phyloP scores from a whole-genome alignment of 2,329 filamentous ascomycete genomes.

The Colletotrichum ledebouriae region DNA sequence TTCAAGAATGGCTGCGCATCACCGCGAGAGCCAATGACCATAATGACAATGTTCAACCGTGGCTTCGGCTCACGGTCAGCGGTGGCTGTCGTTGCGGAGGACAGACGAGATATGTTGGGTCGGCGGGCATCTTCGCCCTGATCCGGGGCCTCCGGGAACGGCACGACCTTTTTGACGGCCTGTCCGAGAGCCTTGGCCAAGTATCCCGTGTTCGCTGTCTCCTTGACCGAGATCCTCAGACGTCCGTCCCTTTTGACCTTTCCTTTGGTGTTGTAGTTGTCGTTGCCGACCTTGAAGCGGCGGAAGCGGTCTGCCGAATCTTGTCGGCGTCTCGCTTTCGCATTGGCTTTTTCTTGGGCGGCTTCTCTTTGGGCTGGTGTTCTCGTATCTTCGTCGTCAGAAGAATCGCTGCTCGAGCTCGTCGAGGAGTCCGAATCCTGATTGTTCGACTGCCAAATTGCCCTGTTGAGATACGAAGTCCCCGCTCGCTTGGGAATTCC shows the following conservation, averaged over 20 bases:
- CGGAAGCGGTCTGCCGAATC: slow-evolving; percentile 56
- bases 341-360: slow-evolving; percentile 17
- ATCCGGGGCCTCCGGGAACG: slow-evolving; percentile 49
- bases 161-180: slow-evolving; percentile 67
- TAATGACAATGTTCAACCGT: slow-evolving; percentile 82
- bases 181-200: slow-evolving; percentile 79
- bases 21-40: slow-evolving; percentile 85
- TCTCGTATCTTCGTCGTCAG: slow-evolving; percentile 45
- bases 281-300: slow-evolving; percentile 72
- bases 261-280: slow-evolving; percentile 74
- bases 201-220: slow-evolving; percentile 77
- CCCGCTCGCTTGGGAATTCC: slow-evolving; percentile 45
- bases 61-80: slow-evolving; percentile 55
- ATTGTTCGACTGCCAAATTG: slow-evolving; percentile 44
- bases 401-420: slow-evolving; percentile 46
- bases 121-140: slow-evolving; percentile 43
- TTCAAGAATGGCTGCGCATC: slow-evolving; percentile 86
- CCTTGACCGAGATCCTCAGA: slow-evolving; percentile 78
- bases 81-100: slow-evolving; percentile 51
- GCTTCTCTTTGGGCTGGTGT: slow-evolving; percentile 22
- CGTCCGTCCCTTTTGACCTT: slow-evolving; percentile 78
- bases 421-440: slow-evolving; percentile 45
- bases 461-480: slow-evolving; percentile 49
- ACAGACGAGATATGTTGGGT: slow-evolving; percentile 43
- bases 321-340: slow-evolving; percentile 28